These are phyloP conservation scores for Lodderomyces parapsilosis DNA, from an alignment of 1,139 yeast species.

Conservation along the genomic window DNA sequence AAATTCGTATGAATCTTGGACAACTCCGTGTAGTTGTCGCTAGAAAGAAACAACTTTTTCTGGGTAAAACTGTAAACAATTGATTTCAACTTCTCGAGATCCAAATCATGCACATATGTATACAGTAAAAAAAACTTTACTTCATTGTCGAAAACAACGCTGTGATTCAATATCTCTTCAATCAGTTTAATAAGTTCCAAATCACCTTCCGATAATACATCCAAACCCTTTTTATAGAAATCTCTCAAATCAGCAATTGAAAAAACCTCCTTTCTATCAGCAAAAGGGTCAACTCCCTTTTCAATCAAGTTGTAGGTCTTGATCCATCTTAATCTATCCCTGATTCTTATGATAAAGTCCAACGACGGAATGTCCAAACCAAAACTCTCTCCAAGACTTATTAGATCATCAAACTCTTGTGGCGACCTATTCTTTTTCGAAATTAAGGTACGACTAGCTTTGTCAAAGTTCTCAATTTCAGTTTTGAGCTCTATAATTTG, in stretches of 20 bases:
- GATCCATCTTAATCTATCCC: conserved; percentile 53
- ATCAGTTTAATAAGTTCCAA: conserved; percentile 21
- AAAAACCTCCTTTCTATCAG: conserved; percentile 36
- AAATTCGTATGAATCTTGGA: conserved; percentile 27
- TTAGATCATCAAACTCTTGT: conserved; percentile 46
- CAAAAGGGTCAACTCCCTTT: conserved; percentile 43
- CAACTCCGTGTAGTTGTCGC: conserved; percentile 26
- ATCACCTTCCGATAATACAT: conserved; percentile 31
- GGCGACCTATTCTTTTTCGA: conserved; percentile 25
- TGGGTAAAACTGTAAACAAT: conserved; percentile 25
- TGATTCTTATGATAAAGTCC: conserved; percentile 45
- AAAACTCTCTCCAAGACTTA: conserved; percentile 55
- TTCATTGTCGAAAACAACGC: conserved; percentile 29
- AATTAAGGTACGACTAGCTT: conserved; percentile 42
- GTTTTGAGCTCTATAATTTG: conserved; percentile 53
- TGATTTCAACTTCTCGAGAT: conserved; percentile 21
- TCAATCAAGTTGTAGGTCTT: conserved; percentile 32
- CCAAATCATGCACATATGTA: conserved; percentile 25
- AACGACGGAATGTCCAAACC: conserved; percentile 58
- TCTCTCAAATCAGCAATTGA: conserved; percentile 34
- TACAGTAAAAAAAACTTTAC: conserved; percentile 27
- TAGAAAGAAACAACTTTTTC: conserved; percentile 27
- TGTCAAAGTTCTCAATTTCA: conserved; percentile 56
- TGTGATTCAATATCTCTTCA: conserved; percentile 26
- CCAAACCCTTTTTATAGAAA: conserved; percentile 43